Evolutionary conservation across 2,329 filamentous ascomycete genomes (phyloP).

Genomic region (Plectosphaerella plurivora): DNA sequence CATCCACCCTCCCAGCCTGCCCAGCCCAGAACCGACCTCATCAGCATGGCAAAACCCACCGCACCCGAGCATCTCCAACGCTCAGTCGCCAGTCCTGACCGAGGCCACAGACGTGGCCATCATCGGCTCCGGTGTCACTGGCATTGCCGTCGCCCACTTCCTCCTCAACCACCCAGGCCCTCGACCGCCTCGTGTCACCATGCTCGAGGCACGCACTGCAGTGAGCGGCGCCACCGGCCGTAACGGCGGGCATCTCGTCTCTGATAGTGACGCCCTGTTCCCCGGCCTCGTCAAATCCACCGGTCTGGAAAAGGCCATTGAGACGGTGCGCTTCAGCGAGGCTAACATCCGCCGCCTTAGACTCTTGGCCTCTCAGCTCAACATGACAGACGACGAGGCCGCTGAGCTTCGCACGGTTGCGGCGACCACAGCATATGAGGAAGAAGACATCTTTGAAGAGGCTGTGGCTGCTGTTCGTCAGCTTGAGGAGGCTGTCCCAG

Average conservation of each 20-base stretch:
- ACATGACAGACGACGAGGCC: background rate
- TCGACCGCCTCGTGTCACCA: background rate
- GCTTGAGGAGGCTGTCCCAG: background rate
- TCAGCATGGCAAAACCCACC: background rate
- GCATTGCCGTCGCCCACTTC: conserved; percentile 18
- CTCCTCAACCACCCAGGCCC: conserved; percentile 14
- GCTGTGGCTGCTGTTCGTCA: background rate
- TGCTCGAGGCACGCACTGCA: conserved; percentile 5
- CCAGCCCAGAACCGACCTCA: background rate
- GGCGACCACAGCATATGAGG: background rate
- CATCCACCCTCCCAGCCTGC: background rate
- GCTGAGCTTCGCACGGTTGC: background rate
- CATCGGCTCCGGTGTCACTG: conserved; percentile 25
- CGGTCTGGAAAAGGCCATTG: background rate
- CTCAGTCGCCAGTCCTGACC: conserved; percentile 16
- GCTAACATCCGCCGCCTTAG: background rate
- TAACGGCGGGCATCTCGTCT: conserved; percentile 7
- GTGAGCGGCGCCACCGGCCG: conserved; percentile 8
- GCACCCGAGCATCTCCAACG: conserved; percentile 9
- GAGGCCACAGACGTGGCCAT: conserved; percentile 16
- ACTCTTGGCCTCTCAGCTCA: background rate
- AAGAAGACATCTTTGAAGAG: background rate
- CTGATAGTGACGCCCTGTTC: background rate
- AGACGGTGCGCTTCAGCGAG: background rate
- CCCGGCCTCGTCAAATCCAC: background rate